Conservation (phyloP, 2,329 filamentous ascomycete species). For the Neonectria hederae region DNA sequence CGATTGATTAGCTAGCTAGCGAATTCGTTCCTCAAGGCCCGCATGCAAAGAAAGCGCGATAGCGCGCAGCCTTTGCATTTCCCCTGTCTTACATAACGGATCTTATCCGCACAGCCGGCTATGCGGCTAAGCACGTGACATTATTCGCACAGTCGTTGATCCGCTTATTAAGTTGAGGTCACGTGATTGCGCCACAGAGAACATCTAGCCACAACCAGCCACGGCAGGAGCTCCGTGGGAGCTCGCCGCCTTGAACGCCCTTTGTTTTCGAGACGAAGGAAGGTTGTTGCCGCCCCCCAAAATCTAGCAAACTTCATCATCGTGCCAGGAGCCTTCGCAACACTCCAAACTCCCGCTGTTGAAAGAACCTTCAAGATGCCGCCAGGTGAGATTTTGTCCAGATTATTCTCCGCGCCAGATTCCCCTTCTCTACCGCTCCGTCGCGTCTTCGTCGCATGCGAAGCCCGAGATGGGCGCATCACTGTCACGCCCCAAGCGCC, state of each 20-base stretch:
- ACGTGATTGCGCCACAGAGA: neutral
- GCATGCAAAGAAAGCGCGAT: no score
- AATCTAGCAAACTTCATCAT: neutral
- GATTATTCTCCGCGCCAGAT: constrained; percentile 4
- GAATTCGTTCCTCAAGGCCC: no score
- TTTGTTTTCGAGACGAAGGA: constrained; percentile 11
- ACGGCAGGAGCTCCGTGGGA: constrained; percentile 3
- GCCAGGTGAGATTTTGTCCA: constrained; percentile 35
- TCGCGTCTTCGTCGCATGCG: constrained; percentile 12
- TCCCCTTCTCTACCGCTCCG: neutral
- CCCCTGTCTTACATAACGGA: no score
- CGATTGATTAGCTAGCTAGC: no score
- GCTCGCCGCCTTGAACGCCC: neutral
- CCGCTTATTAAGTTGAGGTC: neutral
- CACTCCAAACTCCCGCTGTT: neutral
- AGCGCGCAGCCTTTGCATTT: no score
- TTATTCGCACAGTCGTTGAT: no score
- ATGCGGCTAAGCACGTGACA: no score
- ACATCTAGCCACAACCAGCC: constrained; percentile 3
- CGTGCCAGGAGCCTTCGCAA: neutral
- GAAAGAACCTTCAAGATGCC: constrained; percentile 34
- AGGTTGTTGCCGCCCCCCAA: neutral
- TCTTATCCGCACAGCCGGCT: no score
- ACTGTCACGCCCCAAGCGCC: constrained; percentile 13
- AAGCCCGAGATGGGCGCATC: constrained; percentile 14